Conservation (phyloP, 257 asterid genomes). For the Cruciata laevipes region DNA sequence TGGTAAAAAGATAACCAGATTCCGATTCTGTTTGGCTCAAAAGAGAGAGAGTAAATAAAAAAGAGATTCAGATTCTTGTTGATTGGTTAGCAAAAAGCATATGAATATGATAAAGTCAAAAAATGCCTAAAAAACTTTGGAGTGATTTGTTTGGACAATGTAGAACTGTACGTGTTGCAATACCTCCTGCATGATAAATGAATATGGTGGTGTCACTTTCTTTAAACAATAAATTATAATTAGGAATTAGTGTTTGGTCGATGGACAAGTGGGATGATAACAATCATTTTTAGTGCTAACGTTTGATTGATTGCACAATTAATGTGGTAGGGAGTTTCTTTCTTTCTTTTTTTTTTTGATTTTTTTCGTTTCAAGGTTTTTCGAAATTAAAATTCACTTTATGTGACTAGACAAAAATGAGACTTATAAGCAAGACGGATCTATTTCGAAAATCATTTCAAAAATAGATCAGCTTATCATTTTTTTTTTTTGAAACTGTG, state of each 20-base stretch:
- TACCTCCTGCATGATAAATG: neutral
- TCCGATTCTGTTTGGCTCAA: neutral
- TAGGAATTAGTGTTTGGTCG: neutral
- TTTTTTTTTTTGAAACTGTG: no score
- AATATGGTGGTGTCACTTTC: neutral
- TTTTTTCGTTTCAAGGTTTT: neutral
- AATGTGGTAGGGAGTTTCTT: no score
- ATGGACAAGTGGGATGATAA: neutral
- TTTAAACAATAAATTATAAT: no score
- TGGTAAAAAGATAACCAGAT: neutral
- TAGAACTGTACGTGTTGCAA: neutral
- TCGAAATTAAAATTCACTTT: no score
- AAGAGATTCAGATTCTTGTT: constrained; percentile 1
- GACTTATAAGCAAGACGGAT: no score
- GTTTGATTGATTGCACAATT: neutral
- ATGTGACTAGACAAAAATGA: no score
- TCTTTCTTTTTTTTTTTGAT: no score
- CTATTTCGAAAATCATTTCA: no score
- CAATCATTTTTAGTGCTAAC: neutral
- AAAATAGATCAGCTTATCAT: no score
- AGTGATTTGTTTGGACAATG: neutral
- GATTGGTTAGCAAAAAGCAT: neutral
- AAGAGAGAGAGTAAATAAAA: neutral
- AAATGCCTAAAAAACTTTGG: neutral
- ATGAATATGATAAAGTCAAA: neutral